A percentile compares a stretch with the other conserved stretches of the same genome.
These are phyloP conservation scores for Neospora caninum DNA, from an alignment of 169 alveolate species.

Conservation along the genomic window DNA sequence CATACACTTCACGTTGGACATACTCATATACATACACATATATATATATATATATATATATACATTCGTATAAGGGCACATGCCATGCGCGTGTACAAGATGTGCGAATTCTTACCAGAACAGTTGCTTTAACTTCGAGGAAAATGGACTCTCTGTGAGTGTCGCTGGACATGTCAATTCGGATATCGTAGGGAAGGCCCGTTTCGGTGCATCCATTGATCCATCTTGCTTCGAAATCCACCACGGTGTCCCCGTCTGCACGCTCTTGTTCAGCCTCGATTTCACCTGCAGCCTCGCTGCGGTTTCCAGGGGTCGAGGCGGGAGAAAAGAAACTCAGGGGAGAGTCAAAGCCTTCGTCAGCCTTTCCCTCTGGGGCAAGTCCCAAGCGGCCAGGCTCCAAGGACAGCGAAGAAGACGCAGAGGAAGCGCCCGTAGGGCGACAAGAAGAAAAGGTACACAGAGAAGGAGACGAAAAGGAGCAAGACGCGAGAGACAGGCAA, in stretches of 20 bases:
- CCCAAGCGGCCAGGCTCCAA: too few species aligned
- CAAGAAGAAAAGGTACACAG: neutral
- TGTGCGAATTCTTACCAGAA: neutral
- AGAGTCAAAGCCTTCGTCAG: neutral
- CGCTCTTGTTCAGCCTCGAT: neutral
- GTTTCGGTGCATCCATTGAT: neutral
- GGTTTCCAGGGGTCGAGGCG: neutral
- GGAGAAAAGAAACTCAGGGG: neutral
- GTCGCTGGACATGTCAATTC: neutral
- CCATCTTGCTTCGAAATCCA: slow-evolving; percentile 2
- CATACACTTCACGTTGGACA: neutral
- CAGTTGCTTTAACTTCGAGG: neutral
- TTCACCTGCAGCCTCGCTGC: neutral
- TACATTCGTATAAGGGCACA: neutral
- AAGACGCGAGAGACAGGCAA: neutral
- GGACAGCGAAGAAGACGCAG: neutral
- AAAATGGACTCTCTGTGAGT: neutral
- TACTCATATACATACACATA: neutral
- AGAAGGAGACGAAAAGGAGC: neutral
- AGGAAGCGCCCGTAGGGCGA: neutral
- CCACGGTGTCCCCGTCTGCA: neutral
- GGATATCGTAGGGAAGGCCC: slow-evolving; percentile 19
- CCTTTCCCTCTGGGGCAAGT: neutral
- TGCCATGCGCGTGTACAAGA: neutral
- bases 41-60: neutral